Percentiles rank a stretch among this genome's conserved stretches.
Evolutionary conservation across 2,329 filamentous ascomycete genomes (phyloP).

Genomic region (Neonectria coccinea): DNA sequence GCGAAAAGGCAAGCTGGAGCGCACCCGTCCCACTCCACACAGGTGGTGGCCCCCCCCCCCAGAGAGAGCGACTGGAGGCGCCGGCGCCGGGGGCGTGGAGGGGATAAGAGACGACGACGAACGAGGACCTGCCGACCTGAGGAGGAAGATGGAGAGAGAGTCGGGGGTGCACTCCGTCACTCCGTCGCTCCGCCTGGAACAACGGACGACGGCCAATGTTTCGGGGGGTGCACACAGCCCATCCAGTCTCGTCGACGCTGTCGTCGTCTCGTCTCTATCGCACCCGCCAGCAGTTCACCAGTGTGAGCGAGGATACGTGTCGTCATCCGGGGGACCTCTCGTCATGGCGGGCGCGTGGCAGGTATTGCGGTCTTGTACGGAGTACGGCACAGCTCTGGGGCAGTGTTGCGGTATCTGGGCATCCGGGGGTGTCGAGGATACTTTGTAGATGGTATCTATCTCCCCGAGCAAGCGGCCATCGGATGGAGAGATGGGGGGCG

Average conservation of each 20-base stretch:
- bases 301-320: constrained; percentile 11
- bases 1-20: constrained; percentile 18
- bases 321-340: constrained; percentile 10
- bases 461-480: constrained; percentile 30
- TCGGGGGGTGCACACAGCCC: constrained; percentile 25
- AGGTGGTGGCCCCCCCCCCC: constrained; percentile 13
- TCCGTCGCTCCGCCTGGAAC: constrained; percentile 21
- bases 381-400: not conserved
- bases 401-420: constrained; percentile 20
- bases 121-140: constrained; percentile 1
- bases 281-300: not conserved
- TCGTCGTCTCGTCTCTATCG: constrained; percentile 1
- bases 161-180: constrained; percentile 19
- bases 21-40: constrained; percentile 25
- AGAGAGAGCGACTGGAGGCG: constrained; percentile 24
- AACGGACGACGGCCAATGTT: constrained; percentile 8
- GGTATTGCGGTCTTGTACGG: constrained; percentile 1
- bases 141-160: constrained; percentile 28
- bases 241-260: not conserved
- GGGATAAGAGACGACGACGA: constrained; percentile 10
- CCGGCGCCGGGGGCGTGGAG: constrained; percentile 40
- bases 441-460: constrained; percentile 21
- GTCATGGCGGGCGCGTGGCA: constrained; percentile 12
- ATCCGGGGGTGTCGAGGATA: not conserved
- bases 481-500: constrained; percentile 24